Percentiles rank a stretch among this genome's conserved stretches.
Conservation (phyloP, 345 rosid genomes). For the Geranium brycei region DNA sequence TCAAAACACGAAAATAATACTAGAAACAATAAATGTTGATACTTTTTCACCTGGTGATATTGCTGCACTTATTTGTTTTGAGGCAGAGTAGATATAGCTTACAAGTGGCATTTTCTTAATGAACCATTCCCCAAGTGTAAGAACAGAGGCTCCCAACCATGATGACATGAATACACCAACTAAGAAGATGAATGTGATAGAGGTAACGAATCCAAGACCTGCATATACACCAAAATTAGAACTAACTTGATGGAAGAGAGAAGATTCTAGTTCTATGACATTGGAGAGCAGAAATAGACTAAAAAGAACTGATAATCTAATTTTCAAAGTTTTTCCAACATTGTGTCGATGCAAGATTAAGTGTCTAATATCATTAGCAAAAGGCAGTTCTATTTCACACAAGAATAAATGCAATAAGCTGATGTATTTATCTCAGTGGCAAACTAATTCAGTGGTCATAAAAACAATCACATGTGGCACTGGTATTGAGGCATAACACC, state of each 20-base stretch:
- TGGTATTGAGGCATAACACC: no score
- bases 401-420: no score
- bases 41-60: slow-evolving; percentile 29
- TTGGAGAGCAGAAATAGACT: background rate
- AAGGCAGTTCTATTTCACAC: no score
- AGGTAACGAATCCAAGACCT: slow-evolving; percentile 47
- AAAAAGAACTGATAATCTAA: background rate
- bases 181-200: slow-evolving; percentile 36
- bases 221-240: background rate
- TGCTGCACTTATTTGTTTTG: slow-evolving; percentile 47
- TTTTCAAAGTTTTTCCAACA: background rate
- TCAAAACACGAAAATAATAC: background rate
- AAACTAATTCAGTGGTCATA: no score
- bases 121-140: slow-evolving; percentile 43
- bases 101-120: slow-evolving; percentile 46
- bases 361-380: no score
- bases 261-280: background rate
- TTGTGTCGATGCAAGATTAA: no score
- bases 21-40: background rate
- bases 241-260: background rate
- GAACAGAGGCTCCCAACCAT: slow-evolving; percentile 41
- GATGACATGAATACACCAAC: slow-evolving; percentile 54
- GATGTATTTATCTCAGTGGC: no score
- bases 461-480: no score
- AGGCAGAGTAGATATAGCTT: slow-evolving; percentile 39